Base-by-base conservation (phyloP, 2,329 filamentous ascomycete species). In the Knufia petricola region DNA sequence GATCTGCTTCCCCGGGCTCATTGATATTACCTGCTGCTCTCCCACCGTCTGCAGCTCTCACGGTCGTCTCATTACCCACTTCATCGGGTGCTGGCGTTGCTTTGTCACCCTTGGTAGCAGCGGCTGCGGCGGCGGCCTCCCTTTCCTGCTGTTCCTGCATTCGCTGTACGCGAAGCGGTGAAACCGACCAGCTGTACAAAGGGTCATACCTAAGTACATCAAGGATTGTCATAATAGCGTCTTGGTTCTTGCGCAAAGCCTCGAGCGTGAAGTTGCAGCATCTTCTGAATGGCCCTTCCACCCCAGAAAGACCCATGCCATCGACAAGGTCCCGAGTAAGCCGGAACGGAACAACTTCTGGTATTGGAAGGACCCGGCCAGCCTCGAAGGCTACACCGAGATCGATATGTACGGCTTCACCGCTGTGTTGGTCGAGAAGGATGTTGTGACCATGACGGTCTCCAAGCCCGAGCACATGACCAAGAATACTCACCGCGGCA, bases 201-300 rank as follows among this genome's bases (percentile, higher is more conserved):
- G 92, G 94, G 72, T 99, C 92, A 66, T 95, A 96, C n/a, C 94
- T 84, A 51, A 99, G 72, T 19, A 98, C 94, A 62, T 98, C 94
- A 17, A 99, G 79, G 46, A 98, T 88, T 0, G 92, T 96, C 89
- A 95, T 96, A 69, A 99, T 98, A 38, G 85, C 89, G 63, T 95
- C 94, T 10, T 86, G 86, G 64, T 98, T 92, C 59, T 94, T 85
- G n/a, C 92, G 82, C 30, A 99, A 72, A 1, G 94, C 89, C 53
- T 95, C 88, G 26, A 99, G 78, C 0, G 89, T 96, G 64, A 96
- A 96, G 64, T 99, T 94, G 65, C 92, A 98, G 67, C 90, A 96
- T n/a, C 94, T 81, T 6, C 92, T 80, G 70, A 96, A 98, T 0
- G 96, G 88, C 2, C 92, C 92, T 65, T 99, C 94, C 0, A 89